phyloP scores from a whole-genome alignment of 2,329 filamentous ascomycete genomes.

The Graphilbum fragrans region DNA sequence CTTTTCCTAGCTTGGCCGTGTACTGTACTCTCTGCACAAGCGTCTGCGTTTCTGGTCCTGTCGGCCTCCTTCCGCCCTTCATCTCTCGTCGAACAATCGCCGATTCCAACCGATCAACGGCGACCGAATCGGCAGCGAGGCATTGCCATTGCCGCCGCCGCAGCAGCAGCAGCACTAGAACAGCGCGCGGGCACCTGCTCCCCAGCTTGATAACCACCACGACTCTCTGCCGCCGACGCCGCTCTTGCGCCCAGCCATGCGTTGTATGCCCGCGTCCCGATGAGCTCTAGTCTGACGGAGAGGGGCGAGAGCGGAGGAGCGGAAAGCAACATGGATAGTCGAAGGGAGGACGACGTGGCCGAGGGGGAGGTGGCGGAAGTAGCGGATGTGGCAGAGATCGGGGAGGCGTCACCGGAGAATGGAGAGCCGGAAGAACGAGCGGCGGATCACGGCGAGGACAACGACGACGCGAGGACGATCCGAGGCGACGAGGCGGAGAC shows the following conservation, averaged over 20 bases:
- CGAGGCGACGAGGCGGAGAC: conserved; percentile 19
- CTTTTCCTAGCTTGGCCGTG: too few relatives aligned
- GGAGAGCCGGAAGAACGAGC: not conserved
- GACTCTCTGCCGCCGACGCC: not conserved
- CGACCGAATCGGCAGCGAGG: too few relatives aligned
- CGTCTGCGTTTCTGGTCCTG: too few relatives aligned
- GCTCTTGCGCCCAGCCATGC: conserved; percentile 8
- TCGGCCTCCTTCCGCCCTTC: too few relatives aligned
- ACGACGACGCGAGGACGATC: conserved; percentile 30
- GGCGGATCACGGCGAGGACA: conserved; percentile 21
- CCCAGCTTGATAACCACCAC: conserved; percentile 2
- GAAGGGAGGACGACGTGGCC: conserved; percentile 7
- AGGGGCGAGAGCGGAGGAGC: conserved; percentile 7
- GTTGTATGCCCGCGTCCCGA: conserved; percentile 7
- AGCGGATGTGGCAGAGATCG: not conserved
- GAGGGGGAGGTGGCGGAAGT: not conserved
- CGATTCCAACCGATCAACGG: too few relatives aligned
- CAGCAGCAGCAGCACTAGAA: too few relatives aligned
- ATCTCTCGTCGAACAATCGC: too few relatives aligned
- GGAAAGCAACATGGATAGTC: conserved; percentile 2
- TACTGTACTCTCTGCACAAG: too few relatives aligned
- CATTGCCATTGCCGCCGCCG: too few relatives aligned
- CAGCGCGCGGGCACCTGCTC: too few relatives aligned
- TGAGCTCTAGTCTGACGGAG: conserved; percentile 13
- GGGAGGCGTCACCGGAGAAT: not conserved